phyloP scores from a whole-genome alignment of 441 rosid species.

The Mallotus repandus region DNA sequence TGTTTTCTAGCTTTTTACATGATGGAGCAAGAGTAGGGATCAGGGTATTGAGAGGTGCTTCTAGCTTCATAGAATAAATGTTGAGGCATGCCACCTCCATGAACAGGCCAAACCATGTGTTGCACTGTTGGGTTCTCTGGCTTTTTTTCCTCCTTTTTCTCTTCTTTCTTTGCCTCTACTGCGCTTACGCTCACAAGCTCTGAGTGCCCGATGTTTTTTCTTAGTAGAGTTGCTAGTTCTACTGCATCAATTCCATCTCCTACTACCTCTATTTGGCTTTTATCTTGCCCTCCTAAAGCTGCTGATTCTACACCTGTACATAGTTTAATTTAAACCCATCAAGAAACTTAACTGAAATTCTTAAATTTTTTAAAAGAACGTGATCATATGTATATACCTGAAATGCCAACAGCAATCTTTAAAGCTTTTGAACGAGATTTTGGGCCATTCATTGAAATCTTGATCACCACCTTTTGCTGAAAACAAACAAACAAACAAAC shows the following conservation, averaged over 20 bases:
- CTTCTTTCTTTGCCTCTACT: conserved; percentile 7
- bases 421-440: conserved; percentile 37
- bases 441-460: conserved; percentile 15
- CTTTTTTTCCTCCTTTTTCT: background rate
- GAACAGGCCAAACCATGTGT: background rate
- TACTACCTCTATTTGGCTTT: conserved; percentile 50
- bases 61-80: conserved; percentile 8
- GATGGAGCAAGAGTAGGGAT: conserved; percentile 32
- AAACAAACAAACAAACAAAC: background rate
- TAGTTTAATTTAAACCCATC: background rate
- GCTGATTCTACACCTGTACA: conserved; percentile 45
- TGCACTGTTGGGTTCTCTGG: background rate
- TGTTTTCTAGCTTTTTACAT: conserved; percentile 21
- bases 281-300: conserved; percentile 41
- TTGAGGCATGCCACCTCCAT: conserved; percentile 14
- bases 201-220: conserved; percentile 43
- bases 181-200: conserved; percentile 23
- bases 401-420: conserved; percentile 28
- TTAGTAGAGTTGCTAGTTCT: conserved; percentile 30
- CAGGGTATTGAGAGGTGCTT: conserved; percentile 8
- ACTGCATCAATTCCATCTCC: conserved; percentile 49
- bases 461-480: conserved; percentile 46
- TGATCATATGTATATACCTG: conserved; percentile 20
- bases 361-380: background rate
- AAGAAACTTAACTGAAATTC: background rate